A percentile compares a stretch with the other conserved stretches of the same genome.
phyloP scores from a whole-genome alignment of 495 filamentous ascomycete genomes.

The Usnea hakonensis region DNA sequence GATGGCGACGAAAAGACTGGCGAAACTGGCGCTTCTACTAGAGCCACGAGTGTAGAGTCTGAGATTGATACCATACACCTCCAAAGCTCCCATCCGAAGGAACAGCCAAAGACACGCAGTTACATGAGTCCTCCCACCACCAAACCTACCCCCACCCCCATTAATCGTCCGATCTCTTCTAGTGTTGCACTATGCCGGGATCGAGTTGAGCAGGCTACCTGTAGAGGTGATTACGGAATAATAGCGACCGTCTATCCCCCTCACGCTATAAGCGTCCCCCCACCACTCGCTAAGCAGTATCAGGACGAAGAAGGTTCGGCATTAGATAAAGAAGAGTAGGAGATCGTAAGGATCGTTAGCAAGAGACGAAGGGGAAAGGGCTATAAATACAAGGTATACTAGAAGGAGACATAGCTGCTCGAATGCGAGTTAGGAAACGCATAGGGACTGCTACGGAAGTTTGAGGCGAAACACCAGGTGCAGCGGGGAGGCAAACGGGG shows the following conservation, averaged over 20 bases:
- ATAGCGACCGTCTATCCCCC: slow-evolving; percentile 7
- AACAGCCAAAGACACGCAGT: slow-evolving; percentile 6
- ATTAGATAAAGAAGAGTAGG: slow-evolving; percentile 10
- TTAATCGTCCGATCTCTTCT: slow-evolving; percentile 11
- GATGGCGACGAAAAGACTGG: slow-evolving; percentile 1
- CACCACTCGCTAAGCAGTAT: neutral
- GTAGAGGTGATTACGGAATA: slow-evolving; percentile 1
- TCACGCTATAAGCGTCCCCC: slow-evolving; percentile 1
- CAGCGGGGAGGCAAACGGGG: neutral
- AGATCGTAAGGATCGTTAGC: slow-evolving; percentile 11
- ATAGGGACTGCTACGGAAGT: slow-evolving; percentile 2
- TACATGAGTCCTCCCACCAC: slow-evolving; percentile 13
- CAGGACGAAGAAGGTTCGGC: slow-evolving; percentile 7
- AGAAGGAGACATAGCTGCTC: slow-evolving; percentile 8
- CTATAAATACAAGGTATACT: slow-evolving; percentile 10
- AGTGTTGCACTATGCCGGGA: slow-evolving; percentile 12
- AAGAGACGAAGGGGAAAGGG: slow-evolving; percentile 9
- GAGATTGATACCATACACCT: slow-evolving; percentile 2
- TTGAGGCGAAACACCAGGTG: slow-evolving; percentile 4
- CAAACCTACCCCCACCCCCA: slow-evolving; percentile 5
- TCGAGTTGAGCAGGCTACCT: no score
- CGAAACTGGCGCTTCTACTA: slow-evolving; percentile 6
- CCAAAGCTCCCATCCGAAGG: no score
- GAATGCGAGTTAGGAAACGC: slow-evolving; percentile 8
- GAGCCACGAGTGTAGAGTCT: slow-evolving; percentile 8